Percentiles rank a stretch among this genome's conserved stretches.
Conservation (phyloP, 2,329 filamentous ascomycete species). For the Paracoccidioides brasiliensis region DNA sequence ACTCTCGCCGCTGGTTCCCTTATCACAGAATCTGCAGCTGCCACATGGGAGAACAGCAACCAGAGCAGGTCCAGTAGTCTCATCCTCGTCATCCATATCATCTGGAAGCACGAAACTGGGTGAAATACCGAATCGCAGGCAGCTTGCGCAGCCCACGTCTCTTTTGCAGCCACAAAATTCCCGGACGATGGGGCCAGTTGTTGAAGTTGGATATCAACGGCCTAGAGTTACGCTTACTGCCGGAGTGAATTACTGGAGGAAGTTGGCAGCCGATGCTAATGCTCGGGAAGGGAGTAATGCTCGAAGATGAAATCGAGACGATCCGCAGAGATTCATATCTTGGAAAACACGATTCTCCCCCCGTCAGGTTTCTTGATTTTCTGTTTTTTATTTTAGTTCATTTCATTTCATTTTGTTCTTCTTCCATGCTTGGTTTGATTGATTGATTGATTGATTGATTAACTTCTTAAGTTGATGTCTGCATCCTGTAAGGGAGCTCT, state of each 20-base stretch:
- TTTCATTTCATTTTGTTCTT: too few relatives aligned
- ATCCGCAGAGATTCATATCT: too few relatives aligned
- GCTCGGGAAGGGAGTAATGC: background rate
- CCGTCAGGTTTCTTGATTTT: too few relatives aligned
- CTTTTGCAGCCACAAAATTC: background rate
- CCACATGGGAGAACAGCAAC: background rate
- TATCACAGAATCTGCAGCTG: background rate
- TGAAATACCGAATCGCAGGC: background rate
- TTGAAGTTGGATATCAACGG: conserved; percentile 1
- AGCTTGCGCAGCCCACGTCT: background rate
- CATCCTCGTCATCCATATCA: background rate
- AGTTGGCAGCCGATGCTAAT: background rate
- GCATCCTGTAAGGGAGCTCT: too few relatives aligned
- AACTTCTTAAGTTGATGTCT: too few relatives aligned
- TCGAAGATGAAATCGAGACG: background rate
- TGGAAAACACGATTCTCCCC: too few relatives aligned
- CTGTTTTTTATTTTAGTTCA: too few relatives aligned
- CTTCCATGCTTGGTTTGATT: too few relatives aligned
- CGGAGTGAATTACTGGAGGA: conserved; percentile 1
- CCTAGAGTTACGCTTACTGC: background rate
- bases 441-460: too few relatives aligned
- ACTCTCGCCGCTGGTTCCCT: conserved; percentile 1
- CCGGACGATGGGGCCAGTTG: background rate
- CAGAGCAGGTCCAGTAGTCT: background rate
- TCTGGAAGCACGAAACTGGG: conserved; percentile 1